Evolutionary conservation across 768 basidiomycete genomes (phyloP).

Genomic region (Pulveroboletus frians): DNA sequence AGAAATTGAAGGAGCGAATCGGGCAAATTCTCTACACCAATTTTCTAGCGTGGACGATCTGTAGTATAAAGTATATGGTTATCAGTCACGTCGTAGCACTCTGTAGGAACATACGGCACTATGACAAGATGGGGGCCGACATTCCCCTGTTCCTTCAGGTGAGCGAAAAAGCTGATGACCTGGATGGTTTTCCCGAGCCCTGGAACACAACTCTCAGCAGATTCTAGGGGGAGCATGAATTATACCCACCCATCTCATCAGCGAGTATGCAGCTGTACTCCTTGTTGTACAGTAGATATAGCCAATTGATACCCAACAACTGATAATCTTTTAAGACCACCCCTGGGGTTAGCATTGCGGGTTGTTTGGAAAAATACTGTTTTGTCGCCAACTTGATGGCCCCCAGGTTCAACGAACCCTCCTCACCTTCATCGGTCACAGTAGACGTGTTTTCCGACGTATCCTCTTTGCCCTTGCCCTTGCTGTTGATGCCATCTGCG

Average conservation of each 20-base stretch:
- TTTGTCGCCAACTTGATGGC: constrained; percentile 41
- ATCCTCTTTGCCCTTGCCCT: constrained; percentile 39
- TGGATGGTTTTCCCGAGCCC: constrained; percentile 98
- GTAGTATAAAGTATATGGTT: constrained; percentile 5
- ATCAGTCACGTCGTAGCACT: not conserved
- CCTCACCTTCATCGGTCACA: constrained; percentile 40
- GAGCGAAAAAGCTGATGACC: constrained; percentile 94
- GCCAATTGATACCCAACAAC: constrained; percentile 95
- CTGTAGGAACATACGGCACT: constrained; percentile 70
- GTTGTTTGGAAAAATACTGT: constrained; percentile 74
- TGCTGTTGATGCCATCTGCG: constrained; percentile 25
- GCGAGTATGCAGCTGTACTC: constrained; percentile 91
- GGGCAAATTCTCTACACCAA: constrained; percentile 94
- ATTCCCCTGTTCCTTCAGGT: constrained; percentile 73
- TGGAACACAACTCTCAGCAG: constrained; percentile 25
- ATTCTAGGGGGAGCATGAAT: not conserved
- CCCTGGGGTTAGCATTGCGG: constrained; percentile 55
- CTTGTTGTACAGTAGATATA: constrained; percentile 78
- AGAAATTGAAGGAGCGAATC: constrained; percentile 80
- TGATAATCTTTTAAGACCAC: constrained; percentile 94
- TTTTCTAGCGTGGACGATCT: constrained; percentile 97
- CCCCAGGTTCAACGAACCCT: constrained; percentile 58
- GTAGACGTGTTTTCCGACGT: constrained; percentile 15
- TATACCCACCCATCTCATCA: constrained; percentile 91
- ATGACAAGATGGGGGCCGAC: constrained; percentile 89